These are phyloP conservation scores for Metschnikowia kunwiensis DNA, from an alignment of 805 yeast species.

Conservation along the genomic window DNA sequence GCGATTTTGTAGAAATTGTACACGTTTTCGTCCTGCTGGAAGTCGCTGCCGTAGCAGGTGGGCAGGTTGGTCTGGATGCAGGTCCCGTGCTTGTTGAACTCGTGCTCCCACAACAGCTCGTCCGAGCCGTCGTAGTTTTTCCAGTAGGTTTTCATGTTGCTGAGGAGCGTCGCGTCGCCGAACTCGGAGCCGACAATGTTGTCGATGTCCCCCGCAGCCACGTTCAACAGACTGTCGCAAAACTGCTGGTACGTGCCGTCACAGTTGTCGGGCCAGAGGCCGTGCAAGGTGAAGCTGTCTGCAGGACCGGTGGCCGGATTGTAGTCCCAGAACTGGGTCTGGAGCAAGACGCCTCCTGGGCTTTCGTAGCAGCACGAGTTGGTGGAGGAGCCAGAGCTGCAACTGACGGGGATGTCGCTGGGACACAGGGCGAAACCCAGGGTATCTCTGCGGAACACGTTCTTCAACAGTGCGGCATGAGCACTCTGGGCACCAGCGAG, in stretches of 20 bases:
- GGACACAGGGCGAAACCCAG: slow-evolving; percentile 4
- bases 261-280: slow-evolving; percentile 44
- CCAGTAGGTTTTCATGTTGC: slow-evolving; percentile 17
- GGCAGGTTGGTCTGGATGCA: slow-evolving; percentile 40
- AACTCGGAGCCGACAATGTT: slow-evolving; percentile 27
- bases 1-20: slow-evolving; percentile 31
- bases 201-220: slow-evolving; percentile 20
- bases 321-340: slow-evolving; percentile 43
- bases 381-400: slow-evolving; percentile 42
- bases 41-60: slow-evolving; percentile 29
- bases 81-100: slow-evolving; percentile 44
- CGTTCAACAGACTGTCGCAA: slow-evolving; percentile 32
- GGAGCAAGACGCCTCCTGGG: slow-evolving; percentile 38
- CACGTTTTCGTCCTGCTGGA: slow-evolving; percentile 22
- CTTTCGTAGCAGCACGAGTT: slow-evolving; percentile 47
- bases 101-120: slow-evolving; percentile 39
- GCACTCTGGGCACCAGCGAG: too few relatives aligned
- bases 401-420: slow-evolving; percentile 1
- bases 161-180: slow-evolving; percentile 22
- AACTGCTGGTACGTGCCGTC: slow-evolving; percentile 37
- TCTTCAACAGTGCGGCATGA: too few relatives aligned
- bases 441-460: too few relatives aligned
- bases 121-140: slow-evolving; percentile 32
- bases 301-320: slow-evolving; percentile 31
- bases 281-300: slow-evolving; percentile 41